Evolutionary conservation across 2,329 filamentous ascomycete species (phyloP), one percentile per base, ranked within the genome.

Genomic region (Fusarium annulatum): DNA sequence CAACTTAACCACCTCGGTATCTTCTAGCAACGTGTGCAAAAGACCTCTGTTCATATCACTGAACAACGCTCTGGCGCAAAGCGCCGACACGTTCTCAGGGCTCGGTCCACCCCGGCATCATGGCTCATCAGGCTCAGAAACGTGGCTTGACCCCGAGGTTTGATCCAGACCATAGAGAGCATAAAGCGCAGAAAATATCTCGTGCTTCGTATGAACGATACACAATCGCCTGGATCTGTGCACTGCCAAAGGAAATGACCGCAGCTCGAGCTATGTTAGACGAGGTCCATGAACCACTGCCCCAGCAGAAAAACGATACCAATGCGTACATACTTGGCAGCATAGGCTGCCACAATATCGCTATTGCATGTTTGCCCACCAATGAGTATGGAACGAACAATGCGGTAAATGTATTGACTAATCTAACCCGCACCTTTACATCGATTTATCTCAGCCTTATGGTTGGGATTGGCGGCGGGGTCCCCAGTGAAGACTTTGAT

Each of bases 171-270:
- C n/a, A 52, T 5, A 0, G n/a, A 52, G 18, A 7, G 4, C 28
- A 19, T 15, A 36, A 26, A 9, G 26, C n/a, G n/a, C 4, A 52
- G 5, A 52, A 19, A 10, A 3, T 0, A 36, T 52, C 12, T 2
- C 4, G 0, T 8, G 3, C 8, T 26, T 36, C n/a, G n/a, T 10
- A 19, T 23, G n/a, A 36, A 7, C 33, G 8, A 52, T 71, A 71
- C 19, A 59, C 42, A 14, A 49, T 71, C 30, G 68, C 65, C 21
- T 71, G 65, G 65, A 36, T 71, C 26, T 69, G 65, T 33, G 68
- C 68, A 7, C 12, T 71, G 10, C 42, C 65, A 1, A 69, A 69
- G 5, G 68, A 71, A 53, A 19, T 23, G 52, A 34, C 56, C 0
- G 65, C 68, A 15, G 67, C 69, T 5, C 26, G 7, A 9, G 61